phyloP scores from a whole-genome alignment of 2,329 filamentous ascomycete species.

The Aspergillus sp. region DNA sequence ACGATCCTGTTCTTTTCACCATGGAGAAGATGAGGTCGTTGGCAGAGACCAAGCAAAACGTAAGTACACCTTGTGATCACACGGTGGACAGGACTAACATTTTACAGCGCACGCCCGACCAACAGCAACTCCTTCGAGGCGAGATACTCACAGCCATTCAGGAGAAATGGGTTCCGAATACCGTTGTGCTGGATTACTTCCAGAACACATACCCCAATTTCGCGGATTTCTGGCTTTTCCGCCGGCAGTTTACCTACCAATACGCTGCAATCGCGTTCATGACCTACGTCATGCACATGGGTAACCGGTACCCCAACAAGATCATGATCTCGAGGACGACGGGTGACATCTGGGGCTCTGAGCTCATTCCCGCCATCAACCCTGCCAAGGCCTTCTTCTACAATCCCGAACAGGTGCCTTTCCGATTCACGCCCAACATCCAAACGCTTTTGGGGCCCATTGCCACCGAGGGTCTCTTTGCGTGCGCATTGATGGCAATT shows the following conservation, averaged over 20 bases:
- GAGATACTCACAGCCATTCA: conserved; percentile 96
- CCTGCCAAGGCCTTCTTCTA: conserved; percentile 83
- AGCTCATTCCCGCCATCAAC: conserved; percentile 88
- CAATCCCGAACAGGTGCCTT: conserved; percentile 92
- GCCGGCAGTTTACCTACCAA: conserved; percentile 93
- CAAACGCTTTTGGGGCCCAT: conserved; percentile 95
- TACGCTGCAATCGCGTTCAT: conserved; percentile 94
- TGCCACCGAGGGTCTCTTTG: conserved; percentile 93
- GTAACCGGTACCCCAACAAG: conserved; percentile 92
- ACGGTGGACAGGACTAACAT: conserved; percentile 26
- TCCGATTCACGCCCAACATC: conserved; percentile 94
- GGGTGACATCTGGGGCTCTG: conserved; percentile 94
- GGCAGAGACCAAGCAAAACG: conserved; percentile 63
- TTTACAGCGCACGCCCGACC: conserved; percentile 56
- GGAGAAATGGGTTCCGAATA: conserved; percentile 85
- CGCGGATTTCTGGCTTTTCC: conserved; percentile 97
- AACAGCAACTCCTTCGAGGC: conserved; percentile 69
- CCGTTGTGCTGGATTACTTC: conserved; percentile 84
- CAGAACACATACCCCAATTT: conserved; percentile 83
- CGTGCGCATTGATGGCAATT: conserved; percentile 94
- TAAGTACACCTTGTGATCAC: conserved; percentile 25
- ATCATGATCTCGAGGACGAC: conserved; percentile 83
- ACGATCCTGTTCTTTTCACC: conserved; percentile 90
- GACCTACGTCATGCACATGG: conserved; percentile 98
- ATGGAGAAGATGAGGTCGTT: conserved; percentile 89